Evolutionary conservation across 345 rosid species (phyloP), one percentile per base, ranked within the genome.

Genomic region (Populus pruinosa): DNA sequence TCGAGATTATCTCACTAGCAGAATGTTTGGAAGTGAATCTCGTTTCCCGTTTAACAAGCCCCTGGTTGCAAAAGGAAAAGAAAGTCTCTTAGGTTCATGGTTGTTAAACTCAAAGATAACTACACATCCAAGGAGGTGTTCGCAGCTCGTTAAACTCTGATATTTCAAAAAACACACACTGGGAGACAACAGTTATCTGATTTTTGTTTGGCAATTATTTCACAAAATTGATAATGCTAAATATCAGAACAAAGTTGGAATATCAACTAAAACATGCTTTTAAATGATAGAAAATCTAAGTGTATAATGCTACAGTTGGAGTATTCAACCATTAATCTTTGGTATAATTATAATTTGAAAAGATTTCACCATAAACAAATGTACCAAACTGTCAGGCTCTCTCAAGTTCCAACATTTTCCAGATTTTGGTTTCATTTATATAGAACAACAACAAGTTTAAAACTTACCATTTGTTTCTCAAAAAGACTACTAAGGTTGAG

Each of bases 401-500:
- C 29, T 59, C 64, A 23, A 23, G 14, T 59, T 23, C 64, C 13
- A 59, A 23, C 64, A 59, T 59, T 59, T 59, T 59, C 25, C 63
- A 56, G 63, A 56, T 56, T 56, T 65, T 65, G 41, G n/a, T 17
- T 27, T 61, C 23, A 47, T 12, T 41, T 11, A 76, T 16, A 31
- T 21, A 56, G 81, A 29, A n/a, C 43, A 64, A 68, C 23, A 27
- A 62, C 23, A 16, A 53, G 21, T 31, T 35, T 33, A 27, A 25
- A 53, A 73, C 85, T 63, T 88, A 92, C 99, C 98, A 91, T 91
- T 89, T 91, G 94, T 86, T 96, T 96, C 87, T 96, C 98, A 74
- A 96, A 96, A 70, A 96, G 94, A 67, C 88, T 80, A 78, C 97
- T 79, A 50, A 96, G 98, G 88, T 96, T 96, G 82, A 96, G 98